These are phyloP conservation scores for Suillus spraguei DNA, from an alignment of 768 basidiomycete species.

Conservation along the genomic window DNA sequence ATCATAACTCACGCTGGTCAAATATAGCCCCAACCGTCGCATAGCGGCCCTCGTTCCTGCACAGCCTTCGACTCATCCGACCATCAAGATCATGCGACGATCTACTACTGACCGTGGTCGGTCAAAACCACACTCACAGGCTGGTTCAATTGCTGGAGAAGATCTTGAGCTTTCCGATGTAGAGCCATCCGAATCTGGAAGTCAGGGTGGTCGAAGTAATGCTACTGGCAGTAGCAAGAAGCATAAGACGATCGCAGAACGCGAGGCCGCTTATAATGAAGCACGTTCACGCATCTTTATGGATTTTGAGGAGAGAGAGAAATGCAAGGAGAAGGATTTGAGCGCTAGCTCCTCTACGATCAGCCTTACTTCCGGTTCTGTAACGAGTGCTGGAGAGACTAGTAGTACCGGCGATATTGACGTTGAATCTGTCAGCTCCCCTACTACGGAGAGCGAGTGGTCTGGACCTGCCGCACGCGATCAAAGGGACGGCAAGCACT, in stretches of 20 bases:
- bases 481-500: constrained; percentile 55
- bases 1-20: constrained; percentile 18
- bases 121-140: constrained; percentile 65
- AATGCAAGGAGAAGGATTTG: constrained; percentile 70
- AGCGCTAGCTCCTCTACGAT: constrained; percentile 78
- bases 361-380: constrained; percentile 70
- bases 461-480: constrained; percentile 61
- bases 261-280: constrained; percentile 88
- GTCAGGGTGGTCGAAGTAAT: constrained; percentile 69
- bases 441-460: constrained; percentile 83
- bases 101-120: constrained; percentile 52
- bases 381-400: constrained; percentile 53
- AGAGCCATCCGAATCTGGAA: constrained; percentile 82
- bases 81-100: constrained; percentile 89
- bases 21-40: constrained; percentile 63
- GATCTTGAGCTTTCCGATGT: constrained; percentile 78
- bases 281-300: constrained; percentile 87
- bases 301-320: constrained; percentile 72
- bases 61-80: constrained; percentile 68
- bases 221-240: constrained; percentile 65
- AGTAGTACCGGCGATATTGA: constrained; percentile 69
- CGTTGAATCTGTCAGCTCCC: constrained; percentile 63
- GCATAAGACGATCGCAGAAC: constrained; percentile 79
- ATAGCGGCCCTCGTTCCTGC: constrained; percentile 79
- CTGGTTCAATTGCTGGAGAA: constrained; percentile 73